Conservation (phyloP, 192 early-diverging fungal genomes). For the Thamnidium elegans region DNA sequence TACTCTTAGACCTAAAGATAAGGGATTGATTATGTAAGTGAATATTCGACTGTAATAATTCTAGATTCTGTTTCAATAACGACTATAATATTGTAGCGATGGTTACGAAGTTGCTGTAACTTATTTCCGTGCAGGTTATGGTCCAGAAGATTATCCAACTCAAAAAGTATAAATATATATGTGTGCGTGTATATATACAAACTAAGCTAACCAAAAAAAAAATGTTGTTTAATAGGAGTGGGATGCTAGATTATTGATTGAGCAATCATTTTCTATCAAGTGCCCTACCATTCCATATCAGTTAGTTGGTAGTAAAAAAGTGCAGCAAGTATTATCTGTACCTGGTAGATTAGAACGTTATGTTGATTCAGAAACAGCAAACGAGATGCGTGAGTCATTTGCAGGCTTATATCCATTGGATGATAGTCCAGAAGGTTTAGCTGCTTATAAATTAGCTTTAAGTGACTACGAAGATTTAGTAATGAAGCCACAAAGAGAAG, state of each 20-base stretch:
- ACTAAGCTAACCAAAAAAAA: neutral
- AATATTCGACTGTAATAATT: neutral
- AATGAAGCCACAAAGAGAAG: slow-evolving; percentile 96
- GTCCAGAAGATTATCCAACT: slow-evolving; percentile 81
- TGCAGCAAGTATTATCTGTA: slow-evolving; percentile 87
- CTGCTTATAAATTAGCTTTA: slow-evolving; percentile 67
- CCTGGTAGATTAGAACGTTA: slow-evolving; percentile 82
- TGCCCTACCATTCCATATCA: slow-evolving; percentile 91
- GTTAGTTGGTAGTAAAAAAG: slow-evolving; percentile 92
- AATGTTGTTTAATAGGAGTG: too few relatives aligned
- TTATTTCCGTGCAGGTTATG: slow-evolving; percentile 91
- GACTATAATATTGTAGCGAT: slow-evolving; percentile 43
- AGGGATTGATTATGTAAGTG: slow-evolving; percentile 67
- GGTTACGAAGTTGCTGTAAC: slow-evolving; percentile 77
- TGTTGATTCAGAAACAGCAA: slow-evolving; percentile 45
- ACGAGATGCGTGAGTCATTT: slow-evolving; percentile 69
- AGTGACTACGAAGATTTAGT: slow-evolving; percentile 69
- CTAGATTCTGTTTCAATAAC: neutral
- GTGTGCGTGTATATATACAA: neutral
- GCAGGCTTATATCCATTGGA: slow-evolving; percentile 92
- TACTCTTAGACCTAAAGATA: slow-evolving; percentile 52
- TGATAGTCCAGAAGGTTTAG: slow-evolving; percentile 54
- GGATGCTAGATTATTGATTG: slow-evolving; percentile 83
- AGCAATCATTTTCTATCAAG: slow-evolving; percentile 79
- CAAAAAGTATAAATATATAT: slow-evolving; percentile 48